Evolutionary conservation across 2,329 filamentous ascomycete genomes (phyloP), one percentile per base, ranked within the genome.

Genomic region (Colletotrichum siamense): DNA sequence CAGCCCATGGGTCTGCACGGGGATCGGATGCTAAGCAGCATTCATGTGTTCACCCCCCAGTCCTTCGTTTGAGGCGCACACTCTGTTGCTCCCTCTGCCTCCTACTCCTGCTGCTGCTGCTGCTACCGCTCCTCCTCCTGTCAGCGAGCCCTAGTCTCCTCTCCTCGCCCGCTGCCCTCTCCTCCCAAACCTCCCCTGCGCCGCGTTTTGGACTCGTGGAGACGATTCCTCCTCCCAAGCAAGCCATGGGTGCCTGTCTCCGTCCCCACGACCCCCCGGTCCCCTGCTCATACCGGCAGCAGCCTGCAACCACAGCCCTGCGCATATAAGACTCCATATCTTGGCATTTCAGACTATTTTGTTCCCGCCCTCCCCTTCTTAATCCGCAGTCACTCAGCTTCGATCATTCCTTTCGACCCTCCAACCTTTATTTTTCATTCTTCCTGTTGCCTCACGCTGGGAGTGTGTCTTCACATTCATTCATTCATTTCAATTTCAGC

Each of bases 381-480:
- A 76, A 26, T 28, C 30, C 64, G 13, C 32, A 61, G 44, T 32
- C 44, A 61, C 49, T 44, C 73, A 73, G 69, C 77, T 79, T 80
- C 77, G 77, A 80, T 81, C 82, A 79, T 81, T 81, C 79, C 76
- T 81, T 77, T 71, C 80, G 69, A 69, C 69, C 75, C 81, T 78
- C 76, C 70, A 78, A 61, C 32, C 72, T 76, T 70, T 70, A 76
- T 77, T 77, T 78, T 79, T 78, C 78, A 76, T 76, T 79, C 77
- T 79, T 78, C 75, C 72, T 76, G 67, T 79, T 75, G 83, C 81
- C 83, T 85, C 80, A 85, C 84, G 87, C 86, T 88, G 87, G 86
- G 88, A 86, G 86, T 89, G 85, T 88, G 83, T 85, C 82, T 88
- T 87, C 87, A 86, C 87, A 87, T 89, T 88, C 87, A 85, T 87